A percentile compares a stretch with the other conserved stretches of the same genome.
phyloP scores from a whole-genome alignment of 148 eudicot species.

The Rhododendron ovatum region DNA sequence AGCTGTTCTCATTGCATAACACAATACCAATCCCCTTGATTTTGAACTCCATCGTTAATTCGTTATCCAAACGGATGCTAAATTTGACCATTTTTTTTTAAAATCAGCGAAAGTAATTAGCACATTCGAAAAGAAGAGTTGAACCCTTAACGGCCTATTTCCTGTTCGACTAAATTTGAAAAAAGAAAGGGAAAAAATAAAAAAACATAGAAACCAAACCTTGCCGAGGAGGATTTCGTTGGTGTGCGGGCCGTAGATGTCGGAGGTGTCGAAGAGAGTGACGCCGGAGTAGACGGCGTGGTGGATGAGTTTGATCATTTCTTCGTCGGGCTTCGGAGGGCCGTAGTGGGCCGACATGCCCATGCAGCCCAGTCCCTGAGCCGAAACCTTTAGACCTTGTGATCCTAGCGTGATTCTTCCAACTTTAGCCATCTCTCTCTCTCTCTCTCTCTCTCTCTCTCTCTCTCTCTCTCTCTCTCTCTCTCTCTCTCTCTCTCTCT shows the following conservation, averaged over 20 bases:
- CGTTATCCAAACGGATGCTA: no score
- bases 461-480: no score
- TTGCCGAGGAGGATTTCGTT: slow-evolving; percentile 1
- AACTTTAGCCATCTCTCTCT: not conserved
- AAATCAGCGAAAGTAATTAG: no score
- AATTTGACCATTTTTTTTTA: no score
- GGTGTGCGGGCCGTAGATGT: not conserved
- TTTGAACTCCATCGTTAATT: no score
- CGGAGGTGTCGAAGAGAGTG: slow-evolving; percentile 5
- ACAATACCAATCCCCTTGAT: no score
- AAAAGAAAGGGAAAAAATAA: not conserved
- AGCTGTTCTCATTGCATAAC: no score
- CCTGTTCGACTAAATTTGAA: no score
- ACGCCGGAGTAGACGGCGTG: not conserved
- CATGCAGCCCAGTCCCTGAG: not conserved
- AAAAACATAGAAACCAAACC: not conserved
- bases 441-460: no score
- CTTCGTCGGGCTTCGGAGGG: not conserved
- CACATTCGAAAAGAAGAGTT: no score
- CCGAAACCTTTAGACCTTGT: not conserved
- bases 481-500: no score
- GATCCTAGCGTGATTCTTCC: not conserved
- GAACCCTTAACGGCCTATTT: no score
- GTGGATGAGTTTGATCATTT: not conserved
- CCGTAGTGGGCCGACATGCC: not conserved